phyloP scores from a whole-genome alignment of 495 filamentous ascomycete species.

The Penicillium canariense region DNA sequence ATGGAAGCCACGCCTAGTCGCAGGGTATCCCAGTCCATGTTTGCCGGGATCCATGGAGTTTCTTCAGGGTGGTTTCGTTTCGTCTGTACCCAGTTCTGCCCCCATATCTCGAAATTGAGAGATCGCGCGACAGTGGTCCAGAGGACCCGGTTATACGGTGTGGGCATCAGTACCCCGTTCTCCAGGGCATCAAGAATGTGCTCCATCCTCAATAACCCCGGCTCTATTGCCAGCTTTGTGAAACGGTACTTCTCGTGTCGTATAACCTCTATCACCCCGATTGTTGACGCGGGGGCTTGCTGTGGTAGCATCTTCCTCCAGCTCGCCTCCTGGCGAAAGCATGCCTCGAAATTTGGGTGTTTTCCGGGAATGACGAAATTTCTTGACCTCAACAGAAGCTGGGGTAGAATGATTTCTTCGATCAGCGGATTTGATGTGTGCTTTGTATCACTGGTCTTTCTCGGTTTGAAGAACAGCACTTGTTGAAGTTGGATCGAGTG shows the following conservation, averaged over 20 bases:
- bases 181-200: not conserved
- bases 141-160: not conserved
- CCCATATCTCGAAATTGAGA: slow-evolving; percentile 2
- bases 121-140: slow-evolving; percentile 1
- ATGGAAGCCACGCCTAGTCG: not conserved
- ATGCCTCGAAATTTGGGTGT: slow-evolving; percentile 1
- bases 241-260: not conserved
- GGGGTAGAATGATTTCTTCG: not conserved
- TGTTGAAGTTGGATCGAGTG: not conserved
- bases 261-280: not conserved
- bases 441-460: not conserved
- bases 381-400: not conserved
- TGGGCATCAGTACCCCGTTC: not conserved
- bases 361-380: not conserved
- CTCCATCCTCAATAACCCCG: not conserved
- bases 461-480: not conserved
- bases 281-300: not conserved
- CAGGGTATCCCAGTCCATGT: not conserved
- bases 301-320: slow-evolving; percentile 3
- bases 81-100: not conserved
- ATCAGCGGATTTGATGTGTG: not conserved
- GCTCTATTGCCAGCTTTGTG: not conserved
- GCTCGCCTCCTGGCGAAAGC: not conserved
- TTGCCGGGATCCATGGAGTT: not conserved
- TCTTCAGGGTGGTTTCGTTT: not conserved